Base-by-base conservation (phyloP, 2,329 filamentous ascomycete genomes). In the Oidium heveae region DNA sequence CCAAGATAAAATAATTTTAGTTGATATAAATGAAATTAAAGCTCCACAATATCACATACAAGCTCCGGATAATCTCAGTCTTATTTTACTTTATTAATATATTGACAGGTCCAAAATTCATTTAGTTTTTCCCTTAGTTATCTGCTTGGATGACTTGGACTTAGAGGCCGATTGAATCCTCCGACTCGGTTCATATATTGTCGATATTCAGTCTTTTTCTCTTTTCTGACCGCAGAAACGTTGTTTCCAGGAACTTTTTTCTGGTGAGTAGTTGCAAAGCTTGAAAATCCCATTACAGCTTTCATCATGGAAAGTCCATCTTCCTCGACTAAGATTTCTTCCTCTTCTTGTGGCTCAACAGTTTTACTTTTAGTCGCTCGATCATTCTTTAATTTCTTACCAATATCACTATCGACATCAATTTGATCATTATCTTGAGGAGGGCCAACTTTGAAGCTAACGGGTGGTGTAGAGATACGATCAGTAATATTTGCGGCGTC, bases 111-210 rank as follows among this genome's bases (percentile, higher is more conserved):
- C 24, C 24, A 28, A 28, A 28, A 6, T 28, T 28, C 3, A 28
- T 3, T 28, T n/a, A n/a, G 24, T 28, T 3, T 28, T 28, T 28
- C 24, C 24, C 24, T 3, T 28, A 28, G 24, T 28, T 28, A 28
- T 28, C 24, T 28, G 24, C 24, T 28, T 28, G 24, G 24, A 28
- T 28, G 61, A 20, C 66, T 65, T 20, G 78, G 79, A 66, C 80
- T 84, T 54, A 88, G 69, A 49, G 84, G 84, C 61, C 84, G 70
- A 66, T 89, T 91, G 71, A 91, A 91, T 6, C 84, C 84, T 55
- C 84, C 84, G 53, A 79, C 72, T 55, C 84, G 76, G 64, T 91
- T 91, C 79, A 98, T 98, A 68, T 98, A 98, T 75, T 98, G 91
- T 61, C 91, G 76, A 65, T 95, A 96, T 71, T 93, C 78, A 15